These are phyloP conservation scores for Puccinia novopanici DNA, from an alignment of 1,284 basidiomycete genomes.

Conservation along the genomic window DNA sequence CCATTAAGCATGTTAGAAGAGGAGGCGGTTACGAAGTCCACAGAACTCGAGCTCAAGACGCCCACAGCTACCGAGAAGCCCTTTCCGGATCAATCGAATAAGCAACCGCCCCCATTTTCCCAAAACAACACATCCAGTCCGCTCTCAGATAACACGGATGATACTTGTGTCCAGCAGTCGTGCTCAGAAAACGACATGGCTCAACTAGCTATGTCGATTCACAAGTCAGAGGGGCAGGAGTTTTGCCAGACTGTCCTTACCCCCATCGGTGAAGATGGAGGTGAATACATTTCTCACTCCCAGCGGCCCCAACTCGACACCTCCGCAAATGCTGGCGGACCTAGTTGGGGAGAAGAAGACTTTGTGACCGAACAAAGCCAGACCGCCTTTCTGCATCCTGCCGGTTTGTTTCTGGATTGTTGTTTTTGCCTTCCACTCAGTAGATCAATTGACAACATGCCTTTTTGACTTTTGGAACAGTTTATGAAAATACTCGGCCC, in stretches of 20 bases:
- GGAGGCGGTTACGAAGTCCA: background rate
- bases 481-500: conserved; percentile 36
- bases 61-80: background rate
- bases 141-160: background rate
- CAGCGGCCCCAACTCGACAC: background rate
- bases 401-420: conserved; percentile 13
- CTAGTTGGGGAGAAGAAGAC: conserved; percentile 26
- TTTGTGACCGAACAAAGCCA: conserved; percentile 27
- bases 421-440: background rate
- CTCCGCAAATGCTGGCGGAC: background rate
- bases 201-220: background rate
- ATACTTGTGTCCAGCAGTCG: conserved; percentile 8
- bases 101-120: background rate
- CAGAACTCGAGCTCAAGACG: background rate
- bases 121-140: background rate
- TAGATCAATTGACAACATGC: background rate
- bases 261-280: conserved; percentile 27
- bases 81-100: background rate
- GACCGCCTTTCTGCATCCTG: conserved; percentile 44
- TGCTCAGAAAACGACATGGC: background rate
- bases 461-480: background rate
- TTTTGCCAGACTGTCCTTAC: conserved; percentile 25
- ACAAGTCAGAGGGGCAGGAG: conserved; percentile 2
- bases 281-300: background rate
- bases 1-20: conserved; percentile 41